A percentile compares a stretch with the other conserved stretches of the same genome.
phyloP scores from a whole-genome alignment of 1,284 basidiomycete species.

The Puccinia brachypodii region DNA sequence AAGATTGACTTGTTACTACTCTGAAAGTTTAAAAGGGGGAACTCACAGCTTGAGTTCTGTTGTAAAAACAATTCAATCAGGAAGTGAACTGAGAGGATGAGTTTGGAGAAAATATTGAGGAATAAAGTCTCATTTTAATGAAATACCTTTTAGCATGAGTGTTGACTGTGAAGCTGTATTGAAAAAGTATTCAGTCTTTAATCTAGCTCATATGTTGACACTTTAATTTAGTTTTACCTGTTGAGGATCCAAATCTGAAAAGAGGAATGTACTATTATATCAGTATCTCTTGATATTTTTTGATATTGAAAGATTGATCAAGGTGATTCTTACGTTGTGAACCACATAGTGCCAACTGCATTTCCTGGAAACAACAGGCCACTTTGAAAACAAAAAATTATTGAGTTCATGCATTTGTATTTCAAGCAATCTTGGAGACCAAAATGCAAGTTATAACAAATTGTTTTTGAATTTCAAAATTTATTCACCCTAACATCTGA shows the following conservation, averaged over 20 bases:
- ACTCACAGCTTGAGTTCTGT: slow-evolving; percentile 46
- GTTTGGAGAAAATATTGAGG: not conserved
- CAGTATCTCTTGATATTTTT: not conserved
- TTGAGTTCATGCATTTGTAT: not conserved
- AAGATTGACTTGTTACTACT: not conserved
- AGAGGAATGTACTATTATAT: not conserved
- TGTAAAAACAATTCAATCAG: not conserved
- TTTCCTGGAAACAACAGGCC: slow-evolving; percentile 48
- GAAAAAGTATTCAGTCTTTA: not conserved
- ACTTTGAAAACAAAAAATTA: not conserved
- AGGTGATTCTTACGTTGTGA: slow-evolving; percentile 28
- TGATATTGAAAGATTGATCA: not conserved
- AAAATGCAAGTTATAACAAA: not conserved
- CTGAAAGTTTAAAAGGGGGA: not conserved
- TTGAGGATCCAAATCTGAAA: slow-evolving; percentile 38
- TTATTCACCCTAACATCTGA: slow-evolving; percentile 44
- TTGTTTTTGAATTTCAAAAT: not conserved
- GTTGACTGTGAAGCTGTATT: slow-evolving; percentile 38
- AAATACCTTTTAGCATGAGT: slow-evolving; percentile 43
- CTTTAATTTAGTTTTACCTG: slow-evolving; percentile 17
- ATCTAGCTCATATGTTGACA: not conserved
- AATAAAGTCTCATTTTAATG: not conserved
- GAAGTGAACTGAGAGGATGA: not conserved
- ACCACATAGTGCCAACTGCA: slow-evolving; percentile 34
- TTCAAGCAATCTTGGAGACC: not conserved